Conservation (phyloP, 768 basidiomycete genomes). For the Vararia minispora region DNA sequence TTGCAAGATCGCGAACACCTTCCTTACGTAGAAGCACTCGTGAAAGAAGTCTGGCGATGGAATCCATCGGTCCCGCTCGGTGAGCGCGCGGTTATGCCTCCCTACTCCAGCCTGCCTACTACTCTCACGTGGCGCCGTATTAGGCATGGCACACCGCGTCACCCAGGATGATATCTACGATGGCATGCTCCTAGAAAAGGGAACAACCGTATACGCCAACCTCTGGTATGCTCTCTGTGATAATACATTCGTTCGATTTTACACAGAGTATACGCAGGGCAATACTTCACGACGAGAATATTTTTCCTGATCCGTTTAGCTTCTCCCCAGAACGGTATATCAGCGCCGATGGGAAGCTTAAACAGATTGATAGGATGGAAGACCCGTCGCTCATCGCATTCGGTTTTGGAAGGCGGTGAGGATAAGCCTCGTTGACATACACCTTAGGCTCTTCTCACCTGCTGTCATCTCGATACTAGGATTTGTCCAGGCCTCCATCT, state of each 20-base stretch:
- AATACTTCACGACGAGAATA: conserved; percentile 26
- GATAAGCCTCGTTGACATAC: neutral
- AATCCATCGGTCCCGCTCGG: neutral
- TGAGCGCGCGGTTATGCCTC: neutral
- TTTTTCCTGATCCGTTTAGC: conserved; percentile 22
- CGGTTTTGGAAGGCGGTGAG: conserved; percentile 24
- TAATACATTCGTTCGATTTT: neutral
- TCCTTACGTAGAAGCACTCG: neutral
- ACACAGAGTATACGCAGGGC: conserved; percentile 18
- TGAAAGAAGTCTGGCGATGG: conserved; percentile 3
- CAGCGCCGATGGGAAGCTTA: conserved; percentile 25
- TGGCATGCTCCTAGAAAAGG: conserved; percentile 15
- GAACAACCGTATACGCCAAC: conserved; percentile 3
- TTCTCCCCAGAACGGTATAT: conserved; percentile 31
- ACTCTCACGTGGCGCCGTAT: neutral
- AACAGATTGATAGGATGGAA: conserved; percentile 15
- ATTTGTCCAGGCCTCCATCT: neutral
- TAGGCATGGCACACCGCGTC: conserved; percentile 14
- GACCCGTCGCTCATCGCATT: conserved; percentile 23
- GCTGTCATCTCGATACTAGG: neutral
- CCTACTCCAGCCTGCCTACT: no score
- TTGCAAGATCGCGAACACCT: neutral
- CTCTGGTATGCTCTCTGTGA: conserved; percentile 6
- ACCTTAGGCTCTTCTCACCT: no score
- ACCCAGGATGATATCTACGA: conserved; percentile 16